A percentile compares a stretch with the other conserved stretches of the same genome.
phyloP scores from a whole-genome alignment of 169 alveolate genomes.

The Plasmodium gonderi region DNA sequence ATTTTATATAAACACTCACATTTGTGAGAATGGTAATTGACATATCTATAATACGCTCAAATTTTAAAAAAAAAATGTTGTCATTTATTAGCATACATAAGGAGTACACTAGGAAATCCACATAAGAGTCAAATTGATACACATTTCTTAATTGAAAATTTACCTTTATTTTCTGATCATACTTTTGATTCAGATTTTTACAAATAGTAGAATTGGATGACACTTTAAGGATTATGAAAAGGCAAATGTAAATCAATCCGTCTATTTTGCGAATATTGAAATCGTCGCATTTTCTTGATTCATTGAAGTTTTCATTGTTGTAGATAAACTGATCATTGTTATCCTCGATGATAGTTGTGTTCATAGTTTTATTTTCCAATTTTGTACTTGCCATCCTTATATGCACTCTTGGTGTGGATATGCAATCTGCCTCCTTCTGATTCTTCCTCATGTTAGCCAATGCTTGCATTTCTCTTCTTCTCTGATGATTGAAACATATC shows the following conservation, averaged over 20 bases:
- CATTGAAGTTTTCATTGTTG: conserved; percentile 31
- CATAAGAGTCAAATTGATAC: conserved; percentile 43
- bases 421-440: neutral
- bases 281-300: conserved; percentile 38
- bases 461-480: conserved; percentile 49
- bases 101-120: conserved; percentile 46
- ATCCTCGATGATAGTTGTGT: neutral
- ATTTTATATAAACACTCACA: conserved; percentile 67
- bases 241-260: conserved; percentile 63
- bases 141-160: conserved; percentile 28
- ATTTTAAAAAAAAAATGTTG: conserved; percentile 53
- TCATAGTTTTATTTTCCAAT: neutral
- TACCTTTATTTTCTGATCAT: conserved; percentile 48
- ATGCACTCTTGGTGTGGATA: neutral
- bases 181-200: conserved; percentile 62
- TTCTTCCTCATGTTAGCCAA: neutral
- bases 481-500: conserved; percentile 22
- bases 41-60: conserved; percentile 71
- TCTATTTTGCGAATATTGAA: conserved; percentile 62
- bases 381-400: neutral
- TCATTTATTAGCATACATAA: conserved; percentile 42
- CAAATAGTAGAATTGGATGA: conserved; percentile 50
- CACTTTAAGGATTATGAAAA: conserved; percentile 53
- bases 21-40: conserved; percentile 62
- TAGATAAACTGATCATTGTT: neutral